Conservation (phyloP, 306 rosid species). For the Quillaja saponaria region DNA sequence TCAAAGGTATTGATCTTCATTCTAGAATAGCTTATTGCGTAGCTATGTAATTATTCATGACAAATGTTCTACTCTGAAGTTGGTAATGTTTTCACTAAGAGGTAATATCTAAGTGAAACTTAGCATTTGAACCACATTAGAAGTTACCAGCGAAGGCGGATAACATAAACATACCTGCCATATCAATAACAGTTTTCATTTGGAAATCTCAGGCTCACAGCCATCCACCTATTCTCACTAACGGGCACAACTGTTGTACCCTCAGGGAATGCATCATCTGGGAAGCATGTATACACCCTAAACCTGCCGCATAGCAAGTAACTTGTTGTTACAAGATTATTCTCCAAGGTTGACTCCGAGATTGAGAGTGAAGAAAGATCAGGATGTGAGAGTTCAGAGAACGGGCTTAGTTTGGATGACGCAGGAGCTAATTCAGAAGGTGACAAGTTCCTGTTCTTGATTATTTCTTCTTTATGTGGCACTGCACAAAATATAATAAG, state of each 20-base stretch:
- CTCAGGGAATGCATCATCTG: conserved; percentile 35
- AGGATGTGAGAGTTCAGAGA: conserved; percentile 15
- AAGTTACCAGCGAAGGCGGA: neutral
- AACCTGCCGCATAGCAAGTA: conserved; percentile 45
- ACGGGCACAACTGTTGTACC: conserved; percentile 39
- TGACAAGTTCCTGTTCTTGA: conserved; percentile 1
- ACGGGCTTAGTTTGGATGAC: conserved; percentile 15
- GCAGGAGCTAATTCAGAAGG: neutral
- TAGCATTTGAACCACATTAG: neutral
- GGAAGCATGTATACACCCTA: conserved; percentile 46
- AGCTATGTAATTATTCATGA: no score
- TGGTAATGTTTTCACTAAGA: no score
- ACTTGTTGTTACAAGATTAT: conserved; percentile 8
- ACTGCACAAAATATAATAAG: conserved; percentile 12
- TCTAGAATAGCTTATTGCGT: no score
- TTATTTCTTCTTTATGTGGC: conserved; percentile 15
- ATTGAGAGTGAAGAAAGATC: conserved; percentile 14
- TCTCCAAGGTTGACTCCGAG: conserved; percentile 23
- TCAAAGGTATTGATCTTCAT: no score
- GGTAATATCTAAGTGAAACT: no score
- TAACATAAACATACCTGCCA: neutral
- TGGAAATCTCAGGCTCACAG: conserved; percentile 48
- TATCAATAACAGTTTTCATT: conserved; percentile 31
- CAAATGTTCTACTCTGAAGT: no score
- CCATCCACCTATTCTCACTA: conserved; percentile 49